phyloP scores from a whole-genome alignment of 495 filamentous ascomycete genomes.

The Sphaerosporella brunnea region DNA sequence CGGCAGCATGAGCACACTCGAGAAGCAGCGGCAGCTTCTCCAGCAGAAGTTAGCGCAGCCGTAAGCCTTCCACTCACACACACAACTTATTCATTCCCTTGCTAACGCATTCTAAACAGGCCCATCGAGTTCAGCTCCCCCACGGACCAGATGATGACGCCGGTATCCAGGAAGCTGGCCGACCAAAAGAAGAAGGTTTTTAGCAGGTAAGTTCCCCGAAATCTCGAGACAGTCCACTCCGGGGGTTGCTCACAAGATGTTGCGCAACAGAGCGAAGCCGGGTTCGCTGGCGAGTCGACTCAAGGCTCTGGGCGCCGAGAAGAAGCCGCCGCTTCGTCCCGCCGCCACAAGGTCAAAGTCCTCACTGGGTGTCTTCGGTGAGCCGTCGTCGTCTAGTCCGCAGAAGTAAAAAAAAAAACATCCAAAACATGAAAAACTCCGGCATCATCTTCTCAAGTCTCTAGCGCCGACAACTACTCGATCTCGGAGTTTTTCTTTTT shows the following conservation, averaged over 20 bases:
- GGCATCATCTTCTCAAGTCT: too few species aligned
- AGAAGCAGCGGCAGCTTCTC: conserved; percentile 23
- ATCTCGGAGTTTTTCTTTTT: background rate
- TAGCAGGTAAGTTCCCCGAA: conserved; percentile 32
- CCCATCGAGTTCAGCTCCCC: conserved; percentile 45
- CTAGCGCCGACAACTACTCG: too few species aligned
- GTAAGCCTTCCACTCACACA: conserved; percentile 4
- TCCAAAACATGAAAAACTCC: too few species aligned
- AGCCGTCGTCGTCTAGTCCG: too few species aligned
- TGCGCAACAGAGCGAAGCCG: background rate
- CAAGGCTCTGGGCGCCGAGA: background rate
- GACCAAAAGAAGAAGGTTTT: conserved; percentile 53
- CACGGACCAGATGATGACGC: conserved; percentile 56
- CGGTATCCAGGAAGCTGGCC: conserved; percentile 50
- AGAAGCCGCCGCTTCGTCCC: too few species aligned
- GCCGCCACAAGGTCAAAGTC: too few species aligned
- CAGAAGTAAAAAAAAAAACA: too few species aligned
- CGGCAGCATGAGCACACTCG: conserved; percentile 7
- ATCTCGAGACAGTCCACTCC: too few species aligned
- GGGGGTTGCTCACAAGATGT: background rate
- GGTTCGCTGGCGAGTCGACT: conserved; percentile 1
- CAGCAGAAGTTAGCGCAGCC: conserved; percentile 23
- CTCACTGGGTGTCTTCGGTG: too few species aligned
- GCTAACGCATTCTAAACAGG: too few species aligned
- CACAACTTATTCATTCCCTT: too few species aligned